phyloP scores from a whole-genome alignment of 805 yeast species.

The Myxozyma sirexii region DNA sequence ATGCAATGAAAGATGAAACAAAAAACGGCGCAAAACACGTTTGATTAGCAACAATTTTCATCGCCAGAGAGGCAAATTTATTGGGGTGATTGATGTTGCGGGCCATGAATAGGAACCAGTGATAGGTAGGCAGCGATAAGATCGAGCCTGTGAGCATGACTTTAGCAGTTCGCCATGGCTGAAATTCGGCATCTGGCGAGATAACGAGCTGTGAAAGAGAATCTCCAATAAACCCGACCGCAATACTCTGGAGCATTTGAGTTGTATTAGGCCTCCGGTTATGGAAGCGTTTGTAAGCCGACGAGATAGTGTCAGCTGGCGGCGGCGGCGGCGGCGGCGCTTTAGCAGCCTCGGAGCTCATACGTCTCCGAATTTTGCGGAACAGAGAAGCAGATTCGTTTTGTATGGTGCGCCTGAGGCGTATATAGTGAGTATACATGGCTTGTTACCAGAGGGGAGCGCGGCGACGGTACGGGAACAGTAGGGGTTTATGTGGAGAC shows the following conservation, averaged over 20 bases:
- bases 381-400: background rate
- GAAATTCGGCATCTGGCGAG: constrained; percentile 16
- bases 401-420: constrained; percentile 4
- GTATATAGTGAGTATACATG: constrained; percentile 15
- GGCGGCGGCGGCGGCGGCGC: background rate
- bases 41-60: constrained; percentile 28
- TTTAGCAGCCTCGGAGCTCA: background rate
- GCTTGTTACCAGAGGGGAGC: background rate
- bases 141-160: constrained; percentile 27
- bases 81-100: constrained; percentile 27
- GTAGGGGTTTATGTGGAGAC: no score
- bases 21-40: constrained; percentile 30
- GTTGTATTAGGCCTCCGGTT: constrained; percentile 29
- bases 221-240: constrained; percentile 24
- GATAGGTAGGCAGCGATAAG: constrained; percentile 26
- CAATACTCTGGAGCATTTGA: constrained; percentile 23
- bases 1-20: constrained; percentile 26
- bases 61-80: constrained; percentile 17
- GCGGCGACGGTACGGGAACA: no score
- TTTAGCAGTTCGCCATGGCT: constrained; percentile 21
- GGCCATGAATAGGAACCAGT: constrained; percentile 28
- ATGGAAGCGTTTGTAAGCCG: constrained; percentile 25
- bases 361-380: constrained; percentile 4
- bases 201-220: constrained; percentile 23
- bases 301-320: background rate